Base-by-base conservation (phyloP, 2,329 filamentous ascomycete species). In the Endothia cerciana region DNA sequence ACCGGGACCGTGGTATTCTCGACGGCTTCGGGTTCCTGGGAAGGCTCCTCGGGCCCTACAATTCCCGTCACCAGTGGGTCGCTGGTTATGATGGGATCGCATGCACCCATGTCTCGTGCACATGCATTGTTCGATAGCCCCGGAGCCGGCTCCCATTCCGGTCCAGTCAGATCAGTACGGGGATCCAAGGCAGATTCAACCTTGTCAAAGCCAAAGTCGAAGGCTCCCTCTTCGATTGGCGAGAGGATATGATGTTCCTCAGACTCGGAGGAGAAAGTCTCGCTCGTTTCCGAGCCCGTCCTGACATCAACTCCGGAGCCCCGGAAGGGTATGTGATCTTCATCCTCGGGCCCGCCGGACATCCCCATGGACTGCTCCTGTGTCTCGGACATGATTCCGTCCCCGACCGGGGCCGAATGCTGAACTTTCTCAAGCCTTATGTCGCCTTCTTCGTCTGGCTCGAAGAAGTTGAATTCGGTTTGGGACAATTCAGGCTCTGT, bases 401-500 rank as follows among this genome's bases (percentile, higher is more conserved):
- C 38, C 28, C 55, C 63, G 59, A 38, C 33, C 41, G 61, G 36
- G 38, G 17, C 40, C 13, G 43, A 45, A 33, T 7, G 7, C 13
- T 28, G 40, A 13, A 19, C 1, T 40, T 13, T 51, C 15, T 59
- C 45, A 40, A 36, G 36, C 10, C 1, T 6, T 2, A 30, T 28
- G 17, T 19, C 47, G 15, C 28, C n/a, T 4, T 63, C 55, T 22
- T 63, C 60, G 28, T 67, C 65, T 41, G 45, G 61, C 11, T 64
- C 59, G 45, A 60, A 51, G n/a, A 40, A 65, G 28, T 64, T 62
- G 7, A 51, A 19, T 30, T 62, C 58, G 36, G 62, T 64, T 22
- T 36, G 43, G 15, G 67, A 64, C 30, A 64, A 13, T n/a, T 64
- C 53, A 25, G 62, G 56, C 41, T 55, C 59, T 5, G 17, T 33